phyloP scores from a whole-genome alignment of 2,329 filamentous ascomycete genomes.

The Colletotrichum salicis region DNA sequence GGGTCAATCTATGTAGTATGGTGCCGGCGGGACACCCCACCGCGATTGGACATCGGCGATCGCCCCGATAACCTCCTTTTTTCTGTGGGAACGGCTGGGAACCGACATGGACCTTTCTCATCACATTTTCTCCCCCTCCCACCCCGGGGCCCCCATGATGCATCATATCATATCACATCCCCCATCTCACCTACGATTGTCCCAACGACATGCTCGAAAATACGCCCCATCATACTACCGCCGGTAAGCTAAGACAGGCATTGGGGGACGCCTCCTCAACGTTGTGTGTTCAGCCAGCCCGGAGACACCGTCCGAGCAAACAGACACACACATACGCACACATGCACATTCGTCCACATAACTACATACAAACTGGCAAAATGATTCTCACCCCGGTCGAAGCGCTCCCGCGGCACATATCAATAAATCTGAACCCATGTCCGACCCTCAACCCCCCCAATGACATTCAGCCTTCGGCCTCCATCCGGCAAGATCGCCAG shows the following conservation, averaged over 20 bases:
- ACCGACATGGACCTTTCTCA: not conserved
- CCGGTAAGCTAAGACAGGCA: conserved; percentile 1
- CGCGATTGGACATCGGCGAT: not conserved
- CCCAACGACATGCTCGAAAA: not conserved
- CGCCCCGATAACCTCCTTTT: not conserved
- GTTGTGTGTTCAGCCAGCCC: conserved; percentile 16
- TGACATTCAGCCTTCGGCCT: not conserved
- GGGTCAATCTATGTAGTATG: not conserved
- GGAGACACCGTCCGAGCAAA: not conserved
- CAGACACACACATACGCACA: not conserved
- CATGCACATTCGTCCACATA: not conserved
- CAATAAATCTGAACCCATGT: conserved; percentile 32
- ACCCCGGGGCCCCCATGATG: too few species aligned
- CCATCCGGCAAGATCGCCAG: conserved; percentile 4
- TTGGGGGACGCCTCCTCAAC: conserved; percentile 1
- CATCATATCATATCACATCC: not conserved
- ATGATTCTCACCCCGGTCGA: not conserved
- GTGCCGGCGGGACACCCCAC: not conserved
- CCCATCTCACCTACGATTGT: not conserved
- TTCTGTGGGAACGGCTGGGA: not conserved
- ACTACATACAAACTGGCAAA: not conserved
- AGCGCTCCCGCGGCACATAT: conserved; percentile 8
- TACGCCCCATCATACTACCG: not conserved
- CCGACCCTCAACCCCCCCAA: not conserved
- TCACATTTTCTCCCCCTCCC: not conserved